Percentiles rank a stretch among this genome's conserved stretches.
phyloP scores from a whole-genome alignment of 352 stramenopile genomes.

The Albugo candida region DNA sequence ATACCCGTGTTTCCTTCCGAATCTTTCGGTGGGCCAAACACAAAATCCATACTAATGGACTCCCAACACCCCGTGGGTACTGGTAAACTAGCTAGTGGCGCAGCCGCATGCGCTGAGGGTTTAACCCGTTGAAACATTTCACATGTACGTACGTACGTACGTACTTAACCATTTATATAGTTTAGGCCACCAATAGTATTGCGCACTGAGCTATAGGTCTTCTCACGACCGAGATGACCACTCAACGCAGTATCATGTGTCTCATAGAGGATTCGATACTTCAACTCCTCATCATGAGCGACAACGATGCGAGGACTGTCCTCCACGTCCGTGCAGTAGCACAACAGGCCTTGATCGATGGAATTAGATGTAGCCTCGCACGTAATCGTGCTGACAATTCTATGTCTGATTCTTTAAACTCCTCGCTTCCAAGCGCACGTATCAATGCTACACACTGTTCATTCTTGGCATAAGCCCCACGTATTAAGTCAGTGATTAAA shows the following conservation, averaged over 20 bases:
- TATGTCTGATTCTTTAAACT: background rate
- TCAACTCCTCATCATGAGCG: background rate
- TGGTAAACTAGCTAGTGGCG: background rate
- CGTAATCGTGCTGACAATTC: background rate
- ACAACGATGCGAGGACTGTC: background rate
- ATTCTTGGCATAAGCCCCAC: background rate
- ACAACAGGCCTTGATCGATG: too few species aligned
- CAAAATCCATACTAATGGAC: slow-evolving; percentile 4
- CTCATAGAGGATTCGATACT: background rate
- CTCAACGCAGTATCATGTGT: background rate
- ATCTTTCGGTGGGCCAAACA: slow-evolving; percentile 1
- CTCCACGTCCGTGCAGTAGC: too few species aligned
- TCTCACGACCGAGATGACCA: background rate
- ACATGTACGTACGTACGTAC: background rate
- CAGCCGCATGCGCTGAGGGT: background rate
- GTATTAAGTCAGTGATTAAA: background rate
- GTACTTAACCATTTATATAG: background rate
- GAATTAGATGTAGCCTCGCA: too few species aligned
- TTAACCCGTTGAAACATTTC: background rate
- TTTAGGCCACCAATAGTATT: slow-evolving; percentile 1
- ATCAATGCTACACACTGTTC: background rate
- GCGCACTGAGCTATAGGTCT: background rate
- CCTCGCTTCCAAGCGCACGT: background rate
- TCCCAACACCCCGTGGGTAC: slow-evolving; percentile 1
- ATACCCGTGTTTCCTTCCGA: background rate